Evolutionary conservation across 208 protist species (phyloP).

Genomic region (Trichomonas tenax): DNA sequence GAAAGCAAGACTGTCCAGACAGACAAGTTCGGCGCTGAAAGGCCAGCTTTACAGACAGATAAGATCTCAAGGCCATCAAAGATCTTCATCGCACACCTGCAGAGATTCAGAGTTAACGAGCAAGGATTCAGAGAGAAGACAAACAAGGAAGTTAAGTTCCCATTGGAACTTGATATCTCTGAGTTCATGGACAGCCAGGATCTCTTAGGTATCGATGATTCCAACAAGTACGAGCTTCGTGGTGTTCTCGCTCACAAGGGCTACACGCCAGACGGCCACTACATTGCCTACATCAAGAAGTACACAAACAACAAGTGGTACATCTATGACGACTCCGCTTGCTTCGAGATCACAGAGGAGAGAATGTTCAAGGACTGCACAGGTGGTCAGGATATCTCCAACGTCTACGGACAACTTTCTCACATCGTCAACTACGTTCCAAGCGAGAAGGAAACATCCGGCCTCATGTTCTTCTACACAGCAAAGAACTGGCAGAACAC

Average conservation of each 20-base stretch:
- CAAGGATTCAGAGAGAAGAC: not conserved
- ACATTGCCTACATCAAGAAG: not conserved
- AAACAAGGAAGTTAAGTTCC: not conserved
- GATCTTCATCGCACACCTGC: not conserved
- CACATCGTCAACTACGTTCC: not conserved
- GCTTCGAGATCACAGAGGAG: not conserved
- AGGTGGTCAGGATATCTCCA: not conserved
- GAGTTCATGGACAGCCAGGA: not conserved
- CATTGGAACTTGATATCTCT: not conserved
- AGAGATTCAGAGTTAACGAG: not conserved
- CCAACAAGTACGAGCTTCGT: not conserved
- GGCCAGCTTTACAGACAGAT: not conserved
- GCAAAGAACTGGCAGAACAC: not conserved
- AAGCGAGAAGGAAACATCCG: not conserved
- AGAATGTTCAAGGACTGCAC: not conserved
- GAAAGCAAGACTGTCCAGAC: not conserved
- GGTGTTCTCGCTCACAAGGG: not conserved
- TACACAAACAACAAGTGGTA: not conserved
- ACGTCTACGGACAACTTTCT: not conserved
- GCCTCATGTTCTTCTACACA: not conserved
- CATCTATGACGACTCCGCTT: not conserved
- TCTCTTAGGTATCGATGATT: not conserved
- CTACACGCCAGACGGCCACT: not conserved
- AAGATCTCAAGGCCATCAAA: not conserved
- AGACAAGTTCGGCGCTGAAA: not conserved